phyloP scores from a whole-genome alignment of 2,329 filamentous ascomycete species.

The Trichoderma citrinoviride region DNA sequence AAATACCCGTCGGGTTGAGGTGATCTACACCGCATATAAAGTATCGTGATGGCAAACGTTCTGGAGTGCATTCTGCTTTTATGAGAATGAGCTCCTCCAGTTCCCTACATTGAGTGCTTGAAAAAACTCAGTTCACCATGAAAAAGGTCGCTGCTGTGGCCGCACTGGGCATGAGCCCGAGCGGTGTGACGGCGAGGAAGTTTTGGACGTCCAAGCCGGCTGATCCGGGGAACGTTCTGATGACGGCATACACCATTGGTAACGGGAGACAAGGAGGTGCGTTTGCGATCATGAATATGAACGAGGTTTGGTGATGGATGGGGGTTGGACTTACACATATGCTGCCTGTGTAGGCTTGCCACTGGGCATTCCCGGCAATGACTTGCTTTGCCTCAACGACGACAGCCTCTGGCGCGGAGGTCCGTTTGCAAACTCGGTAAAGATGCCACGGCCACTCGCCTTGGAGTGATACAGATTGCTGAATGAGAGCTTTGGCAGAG shows the following conservation, averaged over 20 bases:
- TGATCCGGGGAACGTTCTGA: constrained; percentile 28
- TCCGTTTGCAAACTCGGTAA: constrained; percentile 44
- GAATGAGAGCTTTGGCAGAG: constrained; percentile 27
- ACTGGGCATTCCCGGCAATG: constrained; percentile 42
- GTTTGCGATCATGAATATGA: neutral
- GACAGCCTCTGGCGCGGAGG: constrained; percentile 52
- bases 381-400: constrained; percentile 46
- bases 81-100: no score
- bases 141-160: constrained; percentile 1
- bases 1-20: constrained; percentile 13
- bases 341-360: constrained; percentile 31
- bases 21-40: neutral
- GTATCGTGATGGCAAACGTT: neutral
- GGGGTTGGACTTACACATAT: neutral
- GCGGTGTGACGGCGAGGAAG: constrained; percentile 2
- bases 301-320: neutral
- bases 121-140: neutral
- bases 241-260: constrained; percentile 45
- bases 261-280: constrained; percentile 47
- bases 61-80: no score
- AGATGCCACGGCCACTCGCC: neutral
- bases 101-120: neutral
- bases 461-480: neutral
- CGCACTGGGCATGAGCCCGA: constrained; percentile 9
- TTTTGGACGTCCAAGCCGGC: constrained; percentile 19